These are phyloP conservation scores for Agrocybe pediades DNA, from an alignment of 768 basidiomycete species.

Conservation along the genomic window DNA sequence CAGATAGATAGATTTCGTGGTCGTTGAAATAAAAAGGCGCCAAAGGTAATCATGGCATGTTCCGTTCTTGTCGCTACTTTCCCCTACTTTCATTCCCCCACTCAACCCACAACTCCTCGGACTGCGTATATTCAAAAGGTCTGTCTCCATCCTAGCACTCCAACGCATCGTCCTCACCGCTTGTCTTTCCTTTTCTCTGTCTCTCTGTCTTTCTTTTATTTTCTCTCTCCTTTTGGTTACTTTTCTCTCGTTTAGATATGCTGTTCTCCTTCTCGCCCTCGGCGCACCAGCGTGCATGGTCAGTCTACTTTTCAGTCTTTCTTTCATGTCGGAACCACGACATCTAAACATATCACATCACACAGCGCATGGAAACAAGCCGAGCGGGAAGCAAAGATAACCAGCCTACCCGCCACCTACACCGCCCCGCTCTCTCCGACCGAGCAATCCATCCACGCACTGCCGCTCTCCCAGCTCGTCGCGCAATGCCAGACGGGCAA, in stretches of 20 bases:
- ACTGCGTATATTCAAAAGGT: slow-evolving; percentile 26
- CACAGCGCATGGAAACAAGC: slow-evolving; percentile 45
- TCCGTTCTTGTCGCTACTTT: slow-evolving; percentile 30
- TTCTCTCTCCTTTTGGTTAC: too few species aligned
- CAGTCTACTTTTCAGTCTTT: slow-evolving; percentile 24
- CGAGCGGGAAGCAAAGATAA: slow-evolving; percentile 45
- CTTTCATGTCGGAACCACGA: slow-evolving; percentile 9
- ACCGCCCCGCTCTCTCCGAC: slow-evolving; percentile 41
- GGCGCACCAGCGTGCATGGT: slow-evolving; percentile 43
- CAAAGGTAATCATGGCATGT: slow-evolving; percentile 32
- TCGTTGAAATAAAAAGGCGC: too few species aligned
- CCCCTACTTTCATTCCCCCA: slow-evolving; percentile 16
- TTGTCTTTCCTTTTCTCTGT: slow-evolving; percentile 22
- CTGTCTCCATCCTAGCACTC: slow-evolving; percentile 11
- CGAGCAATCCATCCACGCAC: slow-evolving; percentile 50
- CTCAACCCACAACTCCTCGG: slow-evolving; percentile 31
- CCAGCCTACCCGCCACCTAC: slow-evolving; percentile 38
- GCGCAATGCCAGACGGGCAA: slow-evolving; percentile 42
- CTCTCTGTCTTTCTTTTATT: too few species aligned
- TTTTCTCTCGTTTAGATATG: slow-evolving; percentile 25
- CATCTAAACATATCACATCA: slow-evolving; percentile 3
- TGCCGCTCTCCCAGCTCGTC: slow-evolving; percentile 49
- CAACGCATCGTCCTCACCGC: slow-evolving; percentile 15
- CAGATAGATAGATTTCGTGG: too few species aligned
- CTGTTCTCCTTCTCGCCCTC: slow-evolving; percentile 36